Conservation (phyloP, 2,329 filamentous ascomycete species). For the Ceratocystis harringtonii region DNA sequence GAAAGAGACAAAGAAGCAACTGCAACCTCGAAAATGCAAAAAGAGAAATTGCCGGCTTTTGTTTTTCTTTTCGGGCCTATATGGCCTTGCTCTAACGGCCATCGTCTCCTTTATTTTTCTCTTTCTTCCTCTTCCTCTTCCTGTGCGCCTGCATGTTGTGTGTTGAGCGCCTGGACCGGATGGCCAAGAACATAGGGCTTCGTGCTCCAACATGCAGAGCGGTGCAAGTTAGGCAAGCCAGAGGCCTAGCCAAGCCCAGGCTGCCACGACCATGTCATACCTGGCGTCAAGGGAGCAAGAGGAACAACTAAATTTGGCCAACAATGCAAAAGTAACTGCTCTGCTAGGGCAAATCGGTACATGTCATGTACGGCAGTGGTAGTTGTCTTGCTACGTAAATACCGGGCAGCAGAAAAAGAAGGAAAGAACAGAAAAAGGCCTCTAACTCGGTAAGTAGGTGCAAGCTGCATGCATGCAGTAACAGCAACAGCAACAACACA, state of each 20-base stretch:
- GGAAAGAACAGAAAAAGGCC: too few species aligned
- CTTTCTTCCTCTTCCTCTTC: not conserved
- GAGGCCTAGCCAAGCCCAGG: not conserved
- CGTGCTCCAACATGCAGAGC: too few species aligned
- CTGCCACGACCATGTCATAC: not conserved
- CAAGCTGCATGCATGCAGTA: too few species aligned
- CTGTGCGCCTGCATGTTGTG: not conserved
- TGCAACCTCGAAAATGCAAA: not conserved
- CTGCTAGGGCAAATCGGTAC: not conserved
- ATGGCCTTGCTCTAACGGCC: not conserved
- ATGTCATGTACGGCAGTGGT: not conserved
- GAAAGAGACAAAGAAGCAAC: not conserved
- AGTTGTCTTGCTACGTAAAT: not conserved
- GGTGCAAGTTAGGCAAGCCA: too few species aligned
- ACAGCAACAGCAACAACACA: not conserved
- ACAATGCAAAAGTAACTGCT: not conserved
- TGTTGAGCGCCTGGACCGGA: too few species aligned
- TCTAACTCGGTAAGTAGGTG: too few species aligned
- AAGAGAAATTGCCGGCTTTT: not conserved
- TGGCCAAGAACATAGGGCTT: too few species aligned
- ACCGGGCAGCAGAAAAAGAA: not conserved
- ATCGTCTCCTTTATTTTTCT: not conserved
- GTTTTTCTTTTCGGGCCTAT: slow-evolving; percentile 2
- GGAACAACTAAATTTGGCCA: not conserved
- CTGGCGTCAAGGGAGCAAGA: not conserved